Base-by-base conservation (phyloP, 768 basidiomycete species). In the Podaxis sp. region DNA sequence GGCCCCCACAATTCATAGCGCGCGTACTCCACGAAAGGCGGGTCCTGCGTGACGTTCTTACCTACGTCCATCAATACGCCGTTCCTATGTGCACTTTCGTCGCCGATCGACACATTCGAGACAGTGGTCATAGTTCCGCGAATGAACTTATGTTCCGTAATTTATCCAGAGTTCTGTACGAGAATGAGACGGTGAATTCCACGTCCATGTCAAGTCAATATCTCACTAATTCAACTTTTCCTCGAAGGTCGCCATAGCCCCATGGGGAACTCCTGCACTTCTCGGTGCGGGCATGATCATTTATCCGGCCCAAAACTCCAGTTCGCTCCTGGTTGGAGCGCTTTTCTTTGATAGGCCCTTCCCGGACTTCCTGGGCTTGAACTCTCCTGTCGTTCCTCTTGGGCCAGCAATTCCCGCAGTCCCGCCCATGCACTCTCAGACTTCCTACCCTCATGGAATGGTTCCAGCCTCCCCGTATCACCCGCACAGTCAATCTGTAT, bases 81-180 rank as follows among this genome's bases (percentile, higher is more conserved):
- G 79, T 82, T 36, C 79, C 84, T 22, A 74, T 85, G 63, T 86
- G 84, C 73, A 86, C 86, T 48, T 83, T 89, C 73, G 82, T 88
- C 79, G 82, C 87, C 17, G 83, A 87, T 68, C 80, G 82, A 38
- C 54, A 62, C 26, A 79, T 85, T 44, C 74, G 82, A 52, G 83
- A 87, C 65, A 71, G 80, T 33, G 77, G 79, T 49, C 70, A 71
- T 52, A 79, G 82, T 69, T 74, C 76, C 63, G 78, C 81, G 64
- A 89, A 88, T 69, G 75, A 82, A 67, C 72, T 79, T 51, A 77
- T 74, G 64, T 89, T 88, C 70, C 81, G 84, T 59, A 78, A 80
- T 53, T 74, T 89, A 64, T 83, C 85, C 38, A 75, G 78, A 28
- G 72, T 82, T 48, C 73, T 88, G 17, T 79, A 79, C 61, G 82